phyloP scores from a whole-genome alignment of 495 filamentous ascomycete species.

The Penicillium cinerascens region DNA sequence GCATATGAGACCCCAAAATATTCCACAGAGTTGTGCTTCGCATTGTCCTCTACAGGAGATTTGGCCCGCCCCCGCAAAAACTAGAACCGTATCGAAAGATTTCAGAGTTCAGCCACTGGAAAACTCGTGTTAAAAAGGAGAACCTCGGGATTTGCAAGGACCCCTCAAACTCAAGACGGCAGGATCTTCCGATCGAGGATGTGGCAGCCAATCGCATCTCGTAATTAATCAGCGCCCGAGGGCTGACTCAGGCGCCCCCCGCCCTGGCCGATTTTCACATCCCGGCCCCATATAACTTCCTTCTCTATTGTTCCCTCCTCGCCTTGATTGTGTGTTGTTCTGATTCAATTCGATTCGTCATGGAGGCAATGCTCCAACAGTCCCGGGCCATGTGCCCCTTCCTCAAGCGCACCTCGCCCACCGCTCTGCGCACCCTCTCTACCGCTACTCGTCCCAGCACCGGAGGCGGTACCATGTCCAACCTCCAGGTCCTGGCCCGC shows the following conservation, averaged over 20 bases:
- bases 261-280: constrained; percentile 10
- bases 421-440: constrained; percentile 83
- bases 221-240: constrained; percentile 1
- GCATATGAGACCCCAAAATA: neutral
- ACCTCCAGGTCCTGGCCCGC: constrained; percentile 88
- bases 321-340: neutral
- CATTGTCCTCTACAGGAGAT: neutral
- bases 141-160: neutral
- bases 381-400: constrained; percentile 95
- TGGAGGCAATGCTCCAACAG: constrained; percentile 93
- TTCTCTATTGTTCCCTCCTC: constrained; percentile 1
- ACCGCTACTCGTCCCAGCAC: constrained; percentile 67
- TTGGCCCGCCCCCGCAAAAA: neutral
- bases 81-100: neutral
- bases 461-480: constrained; percentile 91
- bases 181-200: neutral
- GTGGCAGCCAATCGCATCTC: constrained; percentile 5
- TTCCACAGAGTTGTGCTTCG: neutral
- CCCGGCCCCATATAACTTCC: neutral
- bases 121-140: neutral
- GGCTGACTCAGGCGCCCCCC: constrained; percentile 10
- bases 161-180: neutral
- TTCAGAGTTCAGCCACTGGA: neutral
- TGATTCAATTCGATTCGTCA: constrained; percentile 34
- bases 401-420: constrained; percentile 87